Evolutionary conservation across 2,329 filamentous ascomycete genomes (phyloP), one percentile per base, ranked within the genome.

Genomic region (Hypoxylon sp.): DNA sequence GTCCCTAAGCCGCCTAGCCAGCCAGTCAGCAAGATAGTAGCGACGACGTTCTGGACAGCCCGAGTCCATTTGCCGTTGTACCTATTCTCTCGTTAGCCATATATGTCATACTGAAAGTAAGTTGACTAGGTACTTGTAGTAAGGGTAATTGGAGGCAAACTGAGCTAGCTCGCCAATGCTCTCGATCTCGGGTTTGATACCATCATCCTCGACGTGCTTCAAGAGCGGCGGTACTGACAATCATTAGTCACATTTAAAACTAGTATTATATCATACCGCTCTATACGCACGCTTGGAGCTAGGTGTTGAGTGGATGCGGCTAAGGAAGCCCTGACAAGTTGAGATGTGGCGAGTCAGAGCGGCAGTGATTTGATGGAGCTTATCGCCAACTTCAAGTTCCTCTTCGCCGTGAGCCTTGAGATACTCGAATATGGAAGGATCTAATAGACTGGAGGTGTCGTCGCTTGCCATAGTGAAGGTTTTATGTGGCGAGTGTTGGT

Each of bases 381-480:
- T 90, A 84, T 98, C 95, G 76, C 93, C 90, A 60, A 97, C 90
- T 60, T 87, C 85, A 8, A 89, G 87, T 79, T 98, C 96, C 80
- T 97, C 91, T 74, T 98, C 96, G 75, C 98, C 93, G 80, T 94
- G 94, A 66, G 87, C 84, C 81, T 98, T 95, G 69, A 99, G 90
- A 74, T 92, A 88, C 77, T 94, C 89, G 81, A 98, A 98, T 79
- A 98, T 93, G 72, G 88, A 86, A 67, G 93, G 91, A 79, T 97
- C 91, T 76, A 96, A 90, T 86, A 92, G 88, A 63, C 81, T 83
- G 58, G 80, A 65, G 10, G 63, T 22, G 29, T 62, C 69, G 62
- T 66, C 70, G 63, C 53, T 71, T 37, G 75, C 73, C 76, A 77
- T 78, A 26, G 63, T 72, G 59, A 47, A 37, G 14, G 51, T 59